Evolutionary conservation across 805 yeast genomes (phyloP).

Genomic region (Ogataea methylovora): DNA sequence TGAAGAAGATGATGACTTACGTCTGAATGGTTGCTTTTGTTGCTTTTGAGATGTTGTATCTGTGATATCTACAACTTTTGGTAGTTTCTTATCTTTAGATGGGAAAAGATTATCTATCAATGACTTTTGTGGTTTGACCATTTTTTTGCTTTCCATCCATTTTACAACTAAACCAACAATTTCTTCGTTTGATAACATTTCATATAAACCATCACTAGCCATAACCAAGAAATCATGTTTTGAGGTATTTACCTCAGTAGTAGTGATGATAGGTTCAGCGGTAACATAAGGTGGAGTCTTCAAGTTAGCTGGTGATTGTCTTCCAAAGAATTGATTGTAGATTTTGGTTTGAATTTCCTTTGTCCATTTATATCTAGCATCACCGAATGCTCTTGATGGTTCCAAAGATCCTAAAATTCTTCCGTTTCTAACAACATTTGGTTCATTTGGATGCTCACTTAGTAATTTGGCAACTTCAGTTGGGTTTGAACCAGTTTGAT

Average conservation of each 20-base stretch:
- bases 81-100: constrained; percentile 36
- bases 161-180: constrained; percentile 86
- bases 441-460: constrained; percentile 88
- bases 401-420: constrained; percentile 89
- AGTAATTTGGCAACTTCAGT: constrained; percentile 78
- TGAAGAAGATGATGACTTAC: constrained; percentile 21
- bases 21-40: constrained; percentile 70
- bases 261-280: constrained; percentile 88
- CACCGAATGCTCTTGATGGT: constrained; percentile 96
- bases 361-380: constrained; percentile 86
- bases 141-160: constrained; percentile 78
- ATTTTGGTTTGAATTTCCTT: constrained; percentile 63
- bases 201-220: constrained; percentile 93
- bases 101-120: constrained; percentile 33
- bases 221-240: constrained; percentile 81
- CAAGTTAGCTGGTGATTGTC: constrained; percentile 63
- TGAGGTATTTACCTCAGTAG: constrained; percentile 63
- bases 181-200: constrained; percentile 85
- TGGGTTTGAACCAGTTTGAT: constrained; percentile 91
- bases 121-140: constrained; percentile 44
- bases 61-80: constrained; percentile 57
- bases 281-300: constrained; percentile 96
- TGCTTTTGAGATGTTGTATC: constrained; percentile 46
- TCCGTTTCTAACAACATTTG: constrained; percentile 75
- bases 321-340: constrained; percentile 74